Evolutionary conservation across 1,284 basidiomycete genomes (phyloP), one percentile per base, ranked within the genome.

Genomic region (Ustilago xerochloae): DNA sequence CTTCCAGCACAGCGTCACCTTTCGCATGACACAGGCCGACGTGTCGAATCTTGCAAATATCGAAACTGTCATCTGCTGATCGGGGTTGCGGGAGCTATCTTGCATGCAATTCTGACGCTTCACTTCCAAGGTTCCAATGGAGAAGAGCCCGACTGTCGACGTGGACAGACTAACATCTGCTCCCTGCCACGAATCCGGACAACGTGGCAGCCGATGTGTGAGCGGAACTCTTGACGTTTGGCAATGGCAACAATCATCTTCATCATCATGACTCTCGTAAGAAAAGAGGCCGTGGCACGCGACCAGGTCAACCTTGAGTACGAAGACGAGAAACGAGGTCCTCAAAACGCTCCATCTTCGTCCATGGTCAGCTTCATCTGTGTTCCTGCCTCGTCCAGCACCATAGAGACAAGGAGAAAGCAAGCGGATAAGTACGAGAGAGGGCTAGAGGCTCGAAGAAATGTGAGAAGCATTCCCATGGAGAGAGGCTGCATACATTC

Each of bases 401-500:
- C n/a, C n/a, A n/a, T n/a, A n/a, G n/a, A n/a, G n/a, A n/a, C n/a
- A n/a, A n/a, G n/a, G n/a, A n/a, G n/a, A n/a, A n/a, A n/a, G n/a
- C n/a, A n/a, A n/a, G n/a, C n/a, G n/a, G n/a, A n/a, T n/a, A n/a
- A n/a, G n/a, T n/a, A n/a, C n/a, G n/a, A n/a, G n/a, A n/a, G n/a
- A n/a, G n/a, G n/a, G n/a, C n/a, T n/a, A n/a, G n/a, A n/a, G n/a
- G n/a, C n/a, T n/a, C n/a, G n/a, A n/a, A n/a, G 13, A 26, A 32
- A 38, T 55, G 60, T 62, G 52, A 16, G 30, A 30, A 55, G 47
- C 60, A 55, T 62, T 62, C 60, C n/a, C 52, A n/a, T 18, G 36
- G 36, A 22, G 6, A 41, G 38, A 18, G 35, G 60, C 18, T 62
- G 52, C 60, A 62, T 49, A 48, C n/a, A 46, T 33, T 33, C n/a